Conservation (phyloP, 2,329 filamentous ascomycete species). For the Botrytis tulipae region DNA sequence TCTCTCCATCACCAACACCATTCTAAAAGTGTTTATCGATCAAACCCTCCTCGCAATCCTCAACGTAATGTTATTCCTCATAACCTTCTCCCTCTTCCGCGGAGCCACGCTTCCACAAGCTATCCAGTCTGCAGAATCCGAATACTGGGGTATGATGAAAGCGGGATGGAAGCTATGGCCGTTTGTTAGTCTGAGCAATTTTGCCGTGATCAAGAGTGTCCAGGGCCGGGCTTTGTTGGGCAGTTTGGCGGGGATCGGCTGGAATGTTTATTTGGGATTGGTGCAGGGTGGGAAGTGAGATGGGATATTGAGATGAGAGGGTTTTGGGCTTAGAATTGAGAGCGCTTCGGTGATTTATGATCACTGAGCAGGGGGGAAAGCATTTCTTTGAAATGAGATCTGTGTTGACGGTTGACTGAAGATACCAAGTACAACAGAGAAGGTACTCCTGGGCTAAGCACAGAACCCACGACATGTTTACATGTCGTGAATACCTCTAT, state of each 20-base stretch:
- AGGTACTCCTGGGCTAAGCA: neutral
- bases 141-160: slow-evolving; percentile 62
- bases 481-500: neutral
- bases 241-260: slow-evolving; percentile 68
- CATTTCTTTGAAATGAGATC: neutral
- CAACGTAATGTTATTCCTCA: slow-evolving; percentile 65
- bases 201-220: slow-evolving; percentile 66
- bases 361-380: neutral
- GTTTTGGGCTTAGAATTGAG: too few relatives aligned
- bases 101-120: slow-evolving; percentile 45
- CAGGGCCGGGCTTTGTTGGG: slow-evolving; percentile 68
- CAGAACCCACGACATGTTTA: neutral
- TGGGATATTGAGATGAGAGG: neutral
- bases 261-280: slow-evolving; percentile 74
- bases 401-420: neutral
- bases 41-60: slow-evolving; percentile 61
- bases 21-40: slow-evolving; percentile 48
- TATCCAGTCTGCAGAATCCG: slow-evolving; percentile 45
- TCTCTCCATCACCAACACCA: slow-evolving; percentile 35
- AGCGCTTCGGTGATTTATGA: neutral
- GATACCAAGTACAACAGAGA: neutral
- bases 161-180: slow-evolving; percentile 77
- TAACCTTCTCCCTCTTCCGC: slow-evolving; percentile 48
- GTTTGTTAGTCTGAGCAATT: slow-evolving; percentile 66
- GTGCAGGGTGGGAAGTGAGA: slow-evolving; percentile 42